Evolutionary conservation across 441 rosid species (phyloP).

Genomic region (Mallotus repandus): DNA sequence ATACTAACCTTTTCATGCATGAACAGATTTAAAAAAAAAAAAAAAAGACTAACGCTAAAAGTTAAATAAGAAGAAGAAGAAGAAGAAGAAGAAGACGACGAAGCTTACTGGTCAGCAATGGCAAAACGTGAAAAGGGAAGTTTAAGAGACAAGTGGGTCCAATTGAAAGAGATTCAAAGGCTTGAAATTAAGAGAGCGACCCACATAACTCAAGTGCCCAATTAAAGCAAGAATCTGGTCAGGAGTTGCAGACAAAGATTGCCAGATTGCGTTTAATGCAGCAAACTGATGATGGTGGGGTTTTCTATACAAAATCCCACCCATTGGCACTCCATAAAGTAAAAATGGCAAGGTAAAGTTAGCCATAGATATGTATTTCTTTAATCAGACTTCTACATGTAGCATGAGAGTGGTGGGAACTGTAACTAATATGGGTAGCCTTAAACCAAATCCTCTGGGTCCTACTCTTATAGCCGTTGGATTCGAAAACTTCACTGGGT

Average conservation of each 20-base stretch:
- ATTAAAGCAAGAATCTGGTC: background rate
- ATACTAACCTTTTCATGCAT: background rate
- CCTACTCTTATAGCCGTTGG: constrained; percentile 1
- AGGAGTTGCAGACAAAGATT: constrained; percentile 1
- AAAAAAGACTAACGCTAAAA: background rate
- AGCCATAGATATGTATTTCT: constrained; percentile 9
- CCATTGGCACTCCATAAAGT: background rate
- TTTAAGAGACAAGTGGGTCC: constrained; percentile 1
- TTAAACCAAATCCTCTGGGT: background rate
- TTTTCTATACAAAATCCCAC: background rate
- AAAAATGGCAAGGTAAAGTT: constrained; percentile 24
- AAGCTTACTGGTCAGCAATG: constrained; percentile 4
- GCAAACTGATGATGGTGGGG: constrained; percentile 8
- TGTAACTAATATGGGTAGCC: background rate
- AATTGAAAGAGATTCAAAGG: background rate
- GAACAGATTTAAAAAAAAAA: no score
- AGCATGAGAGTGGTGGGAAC: background rate
- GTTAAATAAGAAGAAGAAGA: background rate
- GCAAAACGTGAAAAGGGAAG: constrained; percentile 5
- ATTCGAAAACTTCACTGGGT: background rate
- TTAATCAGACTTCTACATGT: constrained; percentile 13
- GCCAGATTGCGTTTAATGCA: background rate
- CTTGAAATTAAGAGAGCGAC: constrained; percentile 10
- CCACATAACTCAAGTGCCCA: background rate
- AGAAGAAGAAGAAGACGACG: background rate